Percentiles rank a stretch among this genome's conserved stretches.
phyloP scores from a whole-genome alignment of 805 yeast genomes.

The Candida xyloterini region DNA sequence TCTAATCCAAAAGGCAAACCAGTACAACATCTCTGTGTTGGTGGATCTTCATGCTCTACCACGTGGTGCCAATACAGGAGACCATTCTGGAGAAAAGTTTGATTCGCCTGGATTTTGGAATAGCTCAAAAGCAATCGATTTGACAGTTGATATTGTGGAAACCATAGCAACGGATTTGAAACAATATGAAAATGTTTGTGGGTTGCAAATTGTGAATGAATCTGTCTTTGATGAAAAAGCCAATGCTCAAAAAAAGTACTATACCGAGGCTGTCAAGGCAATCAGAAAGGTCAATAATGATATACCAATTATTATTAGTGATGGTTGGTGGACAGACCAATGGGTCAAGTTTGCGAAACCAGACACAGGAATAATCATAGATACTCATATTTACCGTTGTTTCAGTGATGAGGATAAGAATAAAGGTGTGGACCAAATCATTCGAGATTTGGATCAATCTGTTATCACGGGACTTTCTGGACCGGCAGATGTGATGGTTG shows the following conservation, averaged over 20 bases:
- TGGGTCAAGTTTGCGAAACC: conserved; percentile 62
- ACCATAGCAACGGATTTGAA: conserved; percentile 61
- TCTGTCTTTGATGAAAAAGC: conserved; percentile 61
- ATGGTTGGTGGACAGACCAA: conserved; percentile 89
- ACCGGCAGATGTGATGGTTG: conserved; percentile 66
- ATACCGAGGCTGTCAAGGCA: conserved; percentile 56
- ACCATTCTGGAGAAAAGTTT: conserved; percentile 73
- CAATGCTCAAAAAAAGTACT: conserved; percentile 54
- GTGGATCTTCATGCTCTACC: conserved; percentile 90
- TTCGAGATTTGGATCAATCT: conserved; percentile 49
- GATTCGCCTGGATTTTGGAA: conserved; percentile 66
- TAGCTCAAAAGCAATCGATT: conserved; percentile 37
- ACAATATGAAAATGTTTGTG: conserved; percentile 65
- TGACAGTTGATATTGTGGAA: conserved; percentile 49
- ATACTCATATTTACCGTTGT: conserved; percentile 83
- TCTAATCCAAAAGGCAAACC: conserved; percentile 57
- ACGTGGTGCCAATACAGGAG: conserved; percentile 85
- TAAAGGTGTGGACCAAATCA: conserved; percentile 63
- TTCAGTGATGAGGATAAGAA: conserved; percentile 70
- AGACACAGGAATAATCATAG: conserved; percentile 66
- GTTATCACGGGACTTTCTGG: conserved; percentile 46
- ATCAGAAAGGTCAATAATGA: conserved; percentile 53
- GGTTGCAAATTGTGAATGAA: conserved; percentile 84
- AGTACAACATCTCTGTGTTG: conserved; percentile 65
- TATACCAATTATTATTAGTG: conserved; percentile 79